Percentiles rank a stretch among this genome's conserved stretches.
These are phyloP conservation scores for Phlebiopsis gigantea DNA, from an alignment of 768 basidiomycete species.

Conservation along the genomic window DNA sequence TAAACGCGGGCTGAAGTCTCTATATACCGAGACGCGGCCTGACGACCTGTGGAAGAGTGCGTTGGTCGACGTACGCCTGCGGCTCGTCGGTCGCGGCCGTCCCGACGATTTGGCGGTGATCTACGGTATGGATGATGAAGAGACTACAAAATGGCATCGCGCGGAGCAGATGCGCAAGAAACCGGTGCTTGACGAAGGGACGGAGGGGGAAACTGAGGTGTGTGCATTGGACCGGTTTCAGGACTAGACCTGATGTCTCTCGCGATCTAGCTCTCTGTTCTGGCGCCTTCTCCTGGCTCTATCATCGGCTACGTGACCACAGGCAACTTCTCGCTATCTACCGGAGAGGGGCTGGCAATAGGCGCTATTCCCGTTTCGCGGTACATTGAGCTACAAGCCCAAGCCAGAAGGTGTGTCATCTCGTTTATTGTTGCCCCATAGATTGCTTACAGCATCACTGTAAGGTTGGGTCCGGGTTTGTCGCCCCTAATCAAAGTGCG, in stretches of 20 bases:
- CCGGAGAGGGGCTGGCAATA: constrained; percentile 74
- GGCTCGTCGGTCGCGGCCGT: constrained; percentile 59
- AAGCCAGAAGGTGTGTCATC: constrained; percentile 34
- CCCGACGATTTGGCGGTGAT: constrained; percentile 74
- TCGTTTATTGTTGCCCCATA: neutral
- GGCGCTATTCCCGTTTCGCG: constrained; percentile 61
- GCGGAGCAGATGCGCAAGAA: constrained; percentile 23
- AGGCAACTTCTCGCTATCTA: constrained; percentile 75
- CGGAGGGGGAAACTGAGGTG: constrained; percentile 28
- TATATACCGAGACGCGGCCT: constrained; percentile 28
- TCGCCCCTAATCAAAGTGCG: constrained; percentile 57
- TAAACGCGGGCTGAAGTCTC: constrained; percentile 44
- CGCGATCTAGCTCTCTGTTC: constrained; percentile 40
- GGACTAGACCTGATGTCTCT: neutral
- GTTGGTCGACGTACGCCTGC: constrained; percentile 61
- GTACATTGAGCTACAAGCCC: constrained; percentile 48
- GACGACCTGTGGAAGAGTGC: constrained; percentile 52
- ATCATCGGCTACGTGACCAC: constrained; percentile 83
- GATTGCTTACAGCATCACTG: neutral
- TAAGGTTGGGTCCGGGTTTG: constrained; percentile 12
- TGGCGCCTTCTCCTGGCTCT: constrained; percentile 33
- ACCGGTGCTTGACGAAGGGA: constrained; percentile 13
- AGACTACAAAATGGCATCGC: constrained; percentile 44
- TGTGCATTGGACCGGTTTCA: constrained; percentile 5
- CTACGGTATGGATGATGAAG: constrained; percentile 54